Evolutionary conservation across 108 stramenopile species (phyloP), one percentile per base, ranked within the genome.

Genomic region (Skeletonema costatum): DNA sequence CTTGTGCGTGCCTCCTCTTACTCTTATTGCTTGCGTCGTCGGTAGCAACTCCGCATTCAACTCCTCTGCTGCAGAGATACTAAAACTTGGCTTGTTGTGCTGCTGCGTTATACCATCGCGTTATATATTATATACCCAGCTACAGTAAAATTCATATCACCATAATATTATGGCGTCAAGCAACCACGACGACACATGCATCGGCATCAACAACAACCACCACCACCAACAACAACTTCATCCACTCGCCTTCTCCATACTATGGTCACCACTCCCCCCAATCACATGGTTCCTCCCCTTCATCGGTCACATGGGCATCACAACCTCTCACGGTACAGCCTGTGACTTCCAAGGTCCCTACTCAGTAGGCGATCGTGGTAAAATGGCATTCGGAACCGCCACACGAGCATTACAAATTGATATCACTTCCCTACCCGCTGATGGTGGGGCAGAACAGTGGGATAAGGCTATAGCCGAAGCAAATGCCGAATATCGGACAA

Each of bases 271-370:
- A 2, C 76, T 97, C n/a, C 95, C 92, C 10, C 86, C 86, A 25
- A 91, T 99, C n/a, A 97, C 98, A 3, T 93, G 91, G 86, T 30
- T 97, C 17, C 35, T 97, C 9, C 97, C 97, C 10, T 94, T 97
- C 76, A 93, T 98, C 68, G 98, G 98, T 13, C 99, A 99, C 74
- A 88, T 96, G 88, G 99, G 99, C 5, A 98, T 99, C 51, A 81
- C 97, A 11, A 92, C 96, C 44, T 88, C 89, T 12, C 60, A 70
- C 0, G 98, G 98, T 0, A 73, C 95, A 1, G 92, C 94, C 2
- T 93, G 92, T 59, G 99, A 99, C 78, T 99, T 98, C 85, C 97
- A 96, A 66, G 98, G 99, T 6, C 95, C 95, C 1, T 98, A 97
- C 71, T 83, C 78, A 21, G 95, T 99, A 12, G 96, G 93, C n/a